Percentiles rank a stretch among this genome's conserved stretches.
Evolutionary conservation across 179 eudicot species (phyloP).

Genomic region (Nepenthes alata): DNA sequence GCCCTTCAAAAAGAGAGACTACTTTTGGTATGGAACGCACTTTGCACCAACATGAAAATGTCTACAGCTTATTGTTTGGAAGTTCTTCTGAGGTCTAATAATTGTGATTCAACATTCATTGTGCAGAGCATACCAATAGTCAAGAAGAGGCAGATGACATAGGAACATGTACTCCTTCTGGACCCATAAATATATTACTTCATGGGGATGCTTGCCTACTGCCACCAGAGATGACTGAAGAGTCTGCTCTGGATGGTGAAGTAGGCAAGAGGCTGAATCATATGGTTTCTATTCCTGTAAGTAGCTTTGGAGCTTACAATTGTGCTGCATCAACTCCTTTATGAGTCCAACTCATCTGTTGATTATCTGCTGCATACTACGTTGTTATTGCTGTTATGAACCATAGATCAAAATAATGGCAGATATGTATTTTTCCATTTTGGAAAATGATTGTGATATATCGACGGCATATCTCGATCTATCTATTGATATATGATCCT

Average conservation of each 20-base stretch:
- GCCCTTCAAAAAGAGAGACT: conserved; percentile 20
- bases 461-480: too few species aligned
- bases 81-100: neutral
- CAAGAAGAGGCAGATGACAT: conserved; percentile 11
- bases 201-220: conserved; percentile 8
- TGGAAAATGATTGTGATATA: too few species aligned
- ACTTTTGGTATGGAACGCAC: conserved; percentile 11
- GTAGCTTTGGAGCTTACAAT: conserved; percentile 13
- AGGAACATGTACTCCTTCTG: conserved; percentile 11
- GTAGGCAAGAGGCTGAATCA: conserved; percentile 60
- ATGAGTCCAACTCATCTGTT: too few species aligned
- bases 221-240: conserved; percentile 42
- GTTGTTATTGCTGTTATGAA: too few species aligned
- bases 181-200: conserved; percentile 12
- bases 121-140: conserved; percentile 17
- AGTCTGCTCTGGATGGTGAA: conserved; percentile 47
- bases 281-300: conserved; percentile 54
- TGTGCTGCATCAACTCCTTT: too few species aligned
- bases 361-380: too few species aligned
- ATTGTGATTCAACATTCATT: neutral
- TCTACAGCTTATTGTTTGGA: neutral
- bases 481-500: too few species aligned
- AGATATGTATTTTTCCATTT: too few species aligned
- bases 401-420: too few species aligned
- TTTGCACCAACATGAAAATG: neutral